A percentile compares a stretch with the other conserved stretches of the same genome.
Evolutionary conservation across 345 rosid genomes (phyloP).

Genomic region (Trapa bicornis): DNA sequence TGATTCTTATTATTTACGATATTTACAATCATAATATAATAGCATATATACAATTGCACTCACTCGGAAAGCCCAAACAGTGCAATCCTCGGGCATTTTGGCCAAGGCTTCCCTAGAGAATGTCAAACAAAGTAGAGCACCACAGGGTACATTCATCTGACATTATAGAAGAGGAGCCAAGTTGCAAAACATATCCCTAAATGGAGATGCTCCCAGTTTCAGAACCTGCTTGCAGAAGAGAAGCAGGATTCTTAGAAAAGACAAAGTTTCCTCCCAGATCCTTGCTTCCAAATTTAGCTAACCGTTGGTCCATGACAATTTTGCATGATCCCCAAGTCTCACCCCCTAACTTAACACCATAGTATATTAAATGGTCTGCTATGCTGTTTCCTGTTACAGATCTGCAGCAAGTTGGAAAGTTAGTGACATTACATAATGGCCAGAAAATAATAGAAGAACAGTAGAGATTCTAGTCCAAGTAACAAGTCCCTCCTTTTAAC

Average conservation of each 20-base stretch:
- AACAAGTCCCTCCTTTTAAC: too few relatives aligned
- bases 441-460: background rate
- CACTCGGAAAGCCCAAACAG: background rate
- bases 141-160: background rate
- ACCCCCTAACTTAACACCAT: conserved; percentile 50
- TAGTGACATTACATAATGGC: background rate
- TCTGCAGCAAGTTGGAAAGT: background rate
- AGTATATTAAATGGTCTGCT: conserved; percentile 60
- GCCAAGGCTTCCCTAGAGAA: background rate
- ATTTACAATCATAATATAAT: background rate
- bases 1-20: background rate
- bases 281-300: conserved; percentile 24
- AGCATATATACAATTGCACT: background rate
- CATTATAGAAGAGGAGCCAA: background rate
- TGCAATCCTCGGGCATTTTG: background rate
- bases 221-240: background rate
- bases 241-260: conserved; percentile 1
- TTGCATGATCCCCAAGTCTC: conserved; percentile 51
- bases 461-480: background rate
- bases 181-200: background rate
- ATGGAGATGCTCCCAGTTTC: background rate
- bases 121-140: background rate
- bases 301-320: conserved; percentile 44
- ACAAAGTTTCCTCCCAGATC: conserved; percentile 32
- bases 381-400: conserved; percentile 60